Evolutionary conservation across 2,329 filamentous ascomycete genomes (phyloP).

Genomic region (Aspergillus intermedius): DNA sequence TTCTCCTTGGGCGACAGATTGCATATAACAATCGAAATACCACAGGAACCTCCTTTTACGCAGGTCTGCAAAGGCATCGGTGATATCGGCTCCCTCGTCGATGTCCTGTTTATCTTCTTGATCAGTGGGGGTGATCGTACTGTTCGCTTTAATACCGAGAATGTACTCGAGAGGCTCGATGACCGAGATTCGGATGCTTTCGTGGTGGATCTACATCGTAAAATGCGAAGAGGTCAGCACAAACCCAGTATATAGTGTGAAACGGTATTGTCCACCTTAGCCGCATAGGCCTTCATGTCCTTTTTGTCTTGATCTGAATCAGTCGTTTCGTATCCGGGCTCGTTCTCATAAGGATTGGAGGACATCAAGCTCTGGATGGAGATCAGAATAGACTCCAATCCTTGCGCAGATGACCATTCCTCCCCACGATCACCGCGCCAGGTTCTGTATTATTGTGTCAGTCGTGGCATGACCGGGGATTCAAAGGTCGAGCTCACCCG

Average conservation of each 20-base stretch:
- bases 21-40: constrained; percentile 87
- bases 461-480: background rate
- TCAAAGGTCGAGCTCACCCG: constrained; percentile 51
- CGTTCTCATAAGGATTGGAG: constrained; percentile 87
- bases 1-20: constrained; percentile 52
- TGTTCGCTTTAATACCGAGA: constrained; percentile 56
- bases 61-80: constrained; percentile 79
- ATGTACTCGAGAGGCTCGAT: constrained; percentile 79
- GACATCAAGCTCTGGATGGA: constrained; percentile 98
- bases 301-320: constrained; percentile 63
- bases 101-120: constrained; percentile 18
- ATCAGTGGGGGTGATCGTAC: constrained; percentile 36
- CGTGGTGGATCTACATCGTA: constrained; percentile 68
- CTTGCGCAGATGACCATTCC: constrained; percentile 94
- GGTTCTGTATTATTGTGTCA: constrained; percentile 54
- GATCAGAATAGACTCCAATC: constrained; percentile 85
- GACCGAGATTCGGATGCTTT: constrained; percentile 78
- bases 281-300: constrained; percentile 66
- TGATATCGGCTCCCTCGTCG: constrained; percentile 47
- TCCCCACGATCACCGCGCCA: constrained; percentile 88
- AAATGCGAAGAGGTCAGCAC: background rate
- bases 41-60: constrained; percentile 89
- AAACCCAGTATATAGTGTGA: background rate
- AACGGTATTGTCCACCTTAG: constrained; percentile 57
- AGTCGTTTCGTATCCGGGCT: constrained; percentile 82